These are phyloP conservation scores for Didymella segeticola DNA, from an alignment of 2,329 filamentous ascomycete genomes.

Conservation along the genomic window DNA sequence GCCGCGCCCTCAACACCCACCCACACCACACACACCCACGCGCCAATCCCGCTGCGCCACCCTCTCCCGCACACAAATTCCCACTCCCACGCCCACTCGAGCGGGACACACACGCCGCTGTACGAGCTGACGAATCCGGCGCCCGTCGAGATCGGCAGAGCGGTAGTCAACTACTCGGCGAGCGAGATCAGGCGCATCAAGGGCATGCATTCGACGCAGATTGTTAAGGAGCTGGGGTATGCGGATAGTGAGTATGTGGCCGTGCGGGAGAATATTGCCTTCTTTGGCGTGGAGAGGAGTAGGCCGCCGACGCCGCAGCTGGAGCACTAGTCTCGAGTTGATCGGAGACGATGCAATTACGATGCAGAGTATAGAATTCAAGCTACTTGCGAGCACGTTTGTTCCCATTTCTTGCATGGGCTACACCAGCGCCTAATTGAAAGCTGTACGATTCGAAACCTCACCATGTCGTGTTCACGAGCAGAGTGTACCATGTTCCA, in stretches of 20 bases:
- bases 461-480: too few relatives aligned
- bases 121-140: slow-evolving; percentile 46
- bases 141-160: slow-evolving; percentile 79
- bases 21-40: slow-evolving; percentile 25
- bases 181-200: slow-evolving; percentile 83
- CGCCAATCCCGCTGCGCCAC: slow-evolving; percentile 28
- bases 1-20: slow-evolving; percentile 10
- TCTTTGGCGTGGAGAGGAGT: slow-evolving; percentile 60
- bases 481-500: too few relatives aligned
- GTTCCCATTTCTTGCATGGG: too few relatives aligned
- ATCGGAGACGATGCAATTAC: too few relatives aligned
- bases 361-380: too few relatives aligned
- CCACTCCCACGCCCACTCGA: not conserved
- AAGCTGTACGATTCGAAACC: too few relatives aligned
- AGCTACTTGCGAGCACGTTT: too few relatives aligned
- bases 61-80: slow-evolving; percentile 22
- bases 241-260: slow-evolving; percentile 95
- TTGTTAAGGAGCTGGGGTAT: slow-evolving; percentile 81
- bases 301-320: slow-evolving; percentile 45
- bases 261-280: slow-evolving; percentile 83
- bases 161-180: slow-evolving; percentile 91
- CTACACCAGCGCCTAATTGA: too few relatives aligned
- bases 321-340: not conserved
- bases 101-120: slow-evolving; percentile 18
- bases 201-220: slow-evolving; percentile 82